phyloP scores from a whole-genome alignment of 2,329 filamentous ascomycete species.

The Verticillium tricorpus region DNA sequence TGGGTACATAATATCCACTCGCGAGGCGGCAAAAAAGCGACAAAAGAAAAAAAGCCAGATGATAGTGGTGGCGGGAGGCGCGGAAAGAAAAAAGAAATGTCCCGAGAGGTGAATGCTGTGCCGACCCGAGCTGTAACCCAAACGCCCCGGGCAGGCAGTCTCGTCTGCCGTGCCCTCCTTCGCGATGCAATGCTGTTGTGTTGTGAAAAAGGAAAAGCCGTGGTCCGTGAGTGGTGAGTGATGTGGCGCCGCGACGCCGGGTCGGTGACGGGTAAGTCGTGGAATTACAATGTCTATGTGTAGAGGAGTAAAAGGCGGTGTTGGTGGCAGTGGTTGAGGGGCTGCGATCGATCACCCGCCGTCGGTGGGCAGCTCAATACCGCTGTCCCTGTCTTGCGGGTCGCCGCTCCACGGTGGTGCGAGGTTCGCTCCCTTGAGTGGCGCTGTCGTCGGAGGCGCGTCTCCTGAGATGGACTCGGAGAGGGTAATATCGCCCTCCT shows the following conservation, averaged over 20 bases:
- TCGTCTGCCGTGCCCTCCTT: constrained; percentile 4
- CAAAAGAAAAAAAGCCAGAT: constrained; percentile 1
- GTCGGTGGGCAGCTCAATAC: constrained; percentile 43
- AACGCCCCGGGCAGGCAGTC: neutral
- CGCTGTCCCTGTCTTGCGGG: constrained; percentile 42
- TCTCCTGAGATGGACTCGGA: neutral
- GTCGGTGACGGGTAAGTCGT: neutral
- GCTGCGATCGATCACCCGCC: constrained; percentile 19
- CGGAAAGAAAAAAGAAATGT: neutral
- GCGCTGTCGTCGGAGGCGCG: neutral
- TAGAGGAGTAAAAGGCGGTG: neutral
- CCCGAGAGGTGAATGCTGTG: neutral
- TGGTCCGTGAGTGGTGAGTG: constrained; percentile 15
- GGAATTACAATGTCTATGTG: neutral
- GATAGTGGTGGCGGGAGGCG: neutral
- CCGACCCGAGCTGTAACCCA: neutral
- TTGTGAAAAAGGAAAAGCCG: neutral
- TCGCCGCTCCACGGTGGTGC: constrained; percentile 11
- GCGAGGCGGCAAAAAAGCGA: neutral
- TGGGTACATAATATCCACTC: neutral
- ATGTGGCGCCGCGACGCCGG: constrained; percentile 10
- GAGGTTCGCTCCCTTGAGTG: constrained; percentile 4
- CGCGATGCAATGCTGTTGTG: constrained; percentile 2
- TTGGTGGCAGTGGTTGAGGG: neutral
- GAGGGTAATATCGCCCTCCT: constrained; percentile 16